Evolutionary conservation across 2,329 filamentous ascomycete species (phyloP), one percentile per base, ranked within the genome.

Genomic region (Ophiostoma angusticollis): DNA sequence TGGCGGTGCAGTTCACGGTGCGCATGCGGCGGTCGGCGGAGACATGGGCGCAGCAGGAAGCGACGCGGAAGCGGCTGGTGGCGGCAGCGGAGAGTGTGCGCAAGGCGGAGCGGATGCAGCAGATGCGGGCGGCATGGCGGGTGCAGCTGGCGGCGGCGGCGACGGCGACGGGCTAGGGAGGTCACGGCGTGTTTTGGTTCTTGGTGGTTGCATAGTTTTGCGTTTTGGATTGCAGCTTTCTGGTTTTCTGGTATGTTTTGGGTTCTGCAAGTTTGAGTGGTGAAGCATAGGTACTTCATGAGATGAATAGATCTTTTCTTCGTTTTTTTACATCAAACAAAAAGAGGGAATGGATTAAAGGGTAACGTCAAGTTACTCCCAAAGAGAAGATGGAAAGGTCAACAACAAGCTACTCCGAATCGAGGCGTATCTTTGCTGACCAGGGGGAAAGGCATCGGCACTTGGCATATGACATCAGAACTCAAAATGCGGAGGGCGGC

Each of bases 1-100:
- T 19, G 24, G 65, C 64, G 44, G 61, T 70, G 16, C 63, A 67
- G 39, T 74, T 74, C 50, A 59, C 72, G 33, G 69, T 68, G 14
- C 63, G 71, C 37, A 61, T 64, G 59, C 63, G 60, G 41, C 55
- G 69, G 35, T 58, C 62, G 16, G 67, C 70, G 13, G 57, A 56
- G 25, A 53, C 57, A 17, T 76, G 71, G 71, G 59, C 59, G 21
- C 57, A 61, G 39, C 68, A 74, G 42, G 70, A 76, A 52, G 58
- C 56, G 37, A 64, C 65, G 28, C 61, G 70, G 37, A 57, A 56
- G 46, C 58, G 59, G 43, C 60, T 76, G 41, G 63, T 60, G n/a
- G 60, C 61, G 9, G 68, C 65, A 5, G 61, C 64, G 35, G 65
- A 71, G 42, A 60, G 62, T 43, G 59, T 61, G 55, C 58, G 61